Evolutionary conservation across 768 basidiomycete species (phyloP), one percentile per base, ranked within the genome.

Genomic region (Scleroderma bovista): DNA sequence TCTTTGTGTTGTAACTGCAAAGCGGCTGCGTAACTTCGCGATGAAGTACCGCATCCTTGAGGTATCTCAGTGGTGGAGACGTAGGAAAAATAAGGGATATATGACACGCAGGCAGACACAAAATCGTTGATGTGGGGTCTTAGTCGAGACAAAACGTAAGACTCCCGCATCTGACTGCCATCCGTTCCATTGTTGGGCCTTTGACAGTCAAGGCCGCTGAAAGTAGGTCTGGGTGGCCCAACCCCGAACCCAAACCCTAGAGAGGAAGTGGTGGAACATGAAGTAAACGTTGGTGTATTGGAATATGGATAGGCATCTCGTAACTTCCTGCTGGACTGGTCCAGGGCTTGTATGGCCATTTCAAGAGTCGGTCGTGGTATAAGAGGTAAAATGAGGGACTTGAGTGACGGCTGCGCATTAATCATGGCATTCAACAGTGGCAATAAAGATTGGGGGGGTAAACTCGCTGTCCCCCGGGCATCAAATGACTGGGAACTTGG

Each of bases 301-400:
- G 90, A 89, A 64, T 89, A 93, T 6, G 90, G 90, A 65, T 87
- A 88, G 15, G 88, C 86, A 47, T 92, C 88, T 36, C 80, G 80
- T 36, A 93, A 75, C 62, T 82, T 87, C 70, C 79, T 81, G 24
- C 84, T 78, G 7, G 86, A 83, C 53, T 75, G 77, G 31, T 76
- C 75, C 22, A 93, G 68, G 12, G 83, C 81, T 57, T 88, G 80
- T 24, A 81, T 65, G 10, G 87, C 89, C 26, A 77, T 82, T 26
- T 88, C 84, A 50, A 91, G 71, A 2, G 88, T 85, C 13, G 90
- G 90, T n/a, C 87, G 81, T 45, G 90, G 90, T 60, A 93, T 89
- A 33, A 93, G 72, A 29, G 83, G 81, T 33, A 93, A 68, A 49
- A 93, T 77, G 9, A 78, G 67, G 2, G 81, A 74, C 65, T 88